These are phyloP conservation scores for Boletus coccyginus DNA, from an alignment of 768 basidiomycete genomes.

Conservation along the genomic window DNA sequence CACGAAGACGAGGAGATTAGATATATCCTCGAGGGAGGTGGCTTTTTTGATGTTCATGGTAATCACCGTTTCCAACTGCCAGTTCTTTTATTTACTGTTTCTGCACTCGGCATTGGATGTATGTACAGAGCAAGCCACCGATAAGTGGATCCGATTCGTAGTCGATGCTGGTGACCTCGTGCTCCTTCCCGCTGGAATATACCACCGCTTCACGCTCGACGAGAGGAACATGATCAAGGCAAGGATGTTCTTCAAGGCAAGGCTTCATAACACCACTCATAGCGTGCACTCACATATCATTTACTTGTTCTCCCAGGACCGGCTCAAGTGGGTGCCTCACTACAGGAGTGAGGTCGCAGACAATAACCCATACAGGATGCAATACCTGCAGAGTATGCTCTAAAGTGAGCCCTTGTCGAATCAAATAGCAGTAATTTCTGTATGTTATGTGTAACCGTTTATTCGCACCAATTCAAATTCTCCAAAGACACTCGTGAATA, in stretches of 20 bases:
- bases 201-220: constrained; percentile 92
- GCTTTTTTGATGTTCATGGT: constrained; percentile 92
- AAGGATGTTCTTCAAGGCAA: constrained; percentile 80
- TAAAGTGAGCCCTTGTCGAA: constrained; percentile 18
- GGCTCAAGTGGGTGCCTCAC: constrained; percentile 86
- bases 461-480: not conserved
- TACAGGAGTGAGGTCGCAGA: constrained; percentile 65
- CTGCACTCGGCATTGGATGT: too few species aligned
- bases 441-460: not conserved
- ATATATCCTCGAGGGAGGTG: constrained; percentile 79
- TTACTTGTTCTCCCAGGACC: constrained; percentile 53
- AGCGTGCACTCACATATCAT: not conserved
- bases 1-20: constrained; percentile 97
- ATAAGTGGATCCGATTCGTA: constrained; percentile 79
- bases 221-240: constrained; percentile 68
- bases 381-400: constrained; percentile 52
- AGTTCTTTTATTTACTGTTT: not conserved
- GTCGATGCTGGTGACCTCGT: constrained; percentile 78
- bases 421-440: not conserved
- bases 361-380: constrained; percentile 54
- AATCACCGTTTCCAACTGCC: constrained; percentile 19
- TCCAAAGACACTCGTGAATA: not conserved
- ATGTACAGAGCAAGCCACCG: constrained; percentile 55
- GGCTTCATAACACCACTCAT: constrained; percentile 1
- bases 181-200: constrained; percentile 86